phyloP scores from a whole-genome alignment of 176 grass and related monocot genomes.

The Sorghum bicolor region DNA sequence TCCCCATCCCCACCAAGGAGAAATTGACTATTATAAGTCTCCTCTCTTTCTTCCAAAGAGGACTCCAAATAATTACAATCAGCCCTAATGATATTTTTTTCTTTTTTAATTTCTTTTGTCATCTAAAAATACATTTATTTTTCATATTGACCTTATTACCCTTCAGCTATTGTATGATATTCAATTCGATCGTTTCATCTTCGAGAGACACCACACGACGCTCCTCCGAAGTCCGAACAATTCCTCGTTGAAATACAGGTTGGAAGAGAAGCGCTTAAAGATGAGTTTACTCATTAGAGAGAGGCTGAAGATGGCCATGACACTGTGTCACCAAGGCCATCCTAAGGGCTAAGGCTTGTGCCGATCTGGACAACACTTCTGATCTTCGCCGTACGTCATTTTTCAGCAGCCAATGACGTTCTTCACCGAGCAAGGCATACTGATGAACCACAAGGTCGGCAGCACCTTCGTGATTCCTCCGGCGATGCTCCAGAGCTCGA shows the following conservation, averaged over 20 bases:
- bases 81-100: too few species aligned
- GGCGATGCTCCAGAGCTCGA: conserved; percentile 71
- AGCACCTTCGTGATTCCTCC: conserved; percentile 55
- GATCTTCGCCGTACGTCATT: conserved; percentile 72
- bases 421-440: conserved; percentile 72
- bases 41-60: too few species aligned
- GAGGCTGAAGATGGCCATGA: neutral
- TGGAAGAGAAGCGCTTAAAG: conserved; percentile 54
- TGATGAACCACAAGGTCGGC: conserved; percentile 61
- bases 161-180: too few species aligned
- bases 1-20: too few species aligned
- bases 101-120: too few species aligned
- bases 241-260: conserved; percentile 45
- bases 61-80: too few species aligned
- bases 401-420: conserved; percentile 82
- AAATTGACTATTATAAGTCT: too few species aligned
- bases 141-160: too few species aligned
- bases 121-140: too few species aligned
- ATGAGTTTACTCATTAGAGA: neutral
- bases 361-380: conserved; percentile 69
- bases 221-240: too few species aligned
- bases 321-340: conserved; percentile 42
- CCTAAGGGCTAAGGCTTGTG: conserved; percentile 49
- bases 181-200: too few species aligned
- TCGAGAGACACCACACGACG: too few species aligned